Evolutionary conservation across 179 eudicot species (phyloP), one percentile per base, ranked within the genome.

Genomic region (Sideroxylon spinosum): DNA sequence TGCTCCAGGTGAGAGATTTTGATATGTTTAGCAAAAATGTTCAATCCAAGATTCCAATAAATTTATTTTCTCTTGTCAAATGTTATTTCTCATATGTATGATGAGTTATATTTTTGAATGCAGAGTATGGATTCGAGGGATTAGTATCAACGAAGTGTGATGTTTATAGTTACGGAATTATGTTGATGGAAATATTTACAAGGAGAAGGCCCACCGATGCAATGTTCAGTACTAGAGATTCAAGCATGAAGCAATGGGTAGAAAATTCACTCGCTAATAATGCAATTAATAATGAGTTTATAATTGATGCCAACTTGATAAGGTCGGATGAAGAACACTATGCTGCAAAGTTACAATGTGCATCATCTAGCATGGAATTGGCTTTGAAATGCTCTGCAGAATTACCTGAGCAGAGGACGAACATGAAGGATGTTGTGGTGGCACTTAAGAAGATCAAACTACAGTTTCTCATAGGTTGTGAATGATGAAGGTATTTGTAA

Each of bases 101-200:
- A 68, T 28, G 70, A 28, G 13, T 66, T 28, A 8, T 37, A 68
- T 16, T 68, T 76, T 64, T 12, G 11, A 8, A 29, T 10, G 73
- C 62, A 79, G 81, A 79, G 56, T 79, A 73, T 52, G 77, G 81
- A 12, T 26, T 8, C 25, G 72, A 52, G 63, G 77, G 77, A 29
- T 9, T 63, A 17, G 81, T 79, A 3, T 72, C 81, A 1, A 28
- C 71, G 16, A 67, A 44, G 7, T 49, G 23, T 25, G 81, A 79
- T 64, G 73, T 79, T 7, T 79, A 79, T 26, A 79, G 81, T 56
- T 79, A 62, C 20, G 81, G 81, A 2, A 65, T 79, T n/a, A 14
- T 73, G 50, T 13, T 79, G 3, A 62, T 79, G 71, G 81, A 79
- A 65, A 64, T 17, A 8, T 79, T 79, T 22, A 73, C 81, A 55